Evolutionary conservation across 371 early-diverging fungal genomes (phyloP).

Genomic region (Mortierella sp.): DNA sequence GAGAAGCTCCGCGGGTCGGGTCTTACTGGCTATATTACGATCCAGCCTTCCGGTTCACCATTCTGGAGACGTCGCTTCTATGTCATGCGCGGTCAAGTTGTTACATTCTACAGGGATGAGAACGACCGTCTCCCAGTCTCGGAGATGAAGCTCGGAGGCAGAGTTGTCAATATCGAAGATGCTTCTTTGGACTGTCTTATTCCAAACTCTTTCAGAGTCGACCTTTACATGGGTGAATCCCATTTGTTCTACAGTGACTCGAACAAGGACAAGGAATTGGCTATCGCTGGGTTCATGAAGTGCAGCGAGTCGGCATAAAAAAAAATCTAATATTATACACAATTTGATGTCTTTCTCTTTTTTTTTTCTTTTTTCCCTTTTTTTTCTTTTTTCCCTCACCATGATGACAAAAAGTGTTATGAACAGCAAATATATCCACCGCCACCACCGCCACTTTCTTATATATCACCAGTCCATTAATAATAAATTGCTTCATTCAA

Average conservation of each 20-base stretch:
- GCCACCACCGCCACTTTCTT: not conserved
- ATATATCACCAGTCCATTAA: too few species aligned
- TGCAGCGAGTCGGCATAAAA: slow-evolving; percentile 53
- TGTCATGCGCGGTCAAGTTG: slow-evolving; percentile 55
- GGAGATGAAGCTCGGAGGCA: slow-evolving; percentile 61
- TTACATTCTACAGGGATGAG: slow-evolving; percentile 63
- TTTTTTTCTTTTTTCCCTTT: not conserved
- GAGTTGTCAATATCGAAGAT: slow-evolving; percentile 54
- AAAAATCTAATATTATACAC: not conserved
- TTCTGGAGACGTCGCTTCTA: slow-evolving; percentile 68
- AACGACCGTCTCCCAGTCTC: slow-evolving; percentile 56
- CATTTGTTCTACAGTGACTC: slow-evolving; percentile 60
- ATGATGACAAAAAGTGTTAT: not conserved
- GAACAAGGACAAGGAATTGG: slow-evolving; percentile 53
- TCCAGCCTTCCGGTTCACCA: slow-evolving; percentile 57
- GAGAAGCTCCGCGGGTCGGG: slow-evolving; percentile 42
- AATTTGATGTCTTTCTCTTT: too few species aligned
- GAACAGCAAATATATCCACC: not conserved
- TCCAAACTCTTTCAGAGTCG: slow-evolving; percentile 59
- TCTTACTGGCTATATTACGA: slow-evolving; percentile 58
- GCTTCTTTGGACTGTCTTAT: slow-evolving; percentile 59
- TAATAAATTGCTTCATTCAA: too few species aligned
- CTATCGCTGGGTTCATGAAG: slow-evolving; percentile 59
- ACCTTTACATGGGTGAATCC: slow-evolving; percentile 49
- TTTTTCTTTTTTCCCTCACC: not conserved